Evolutionary conservation across 768 basidiomycete species (phyloP).

Genomic region (Symmetrospora coprosmae): DNA sequence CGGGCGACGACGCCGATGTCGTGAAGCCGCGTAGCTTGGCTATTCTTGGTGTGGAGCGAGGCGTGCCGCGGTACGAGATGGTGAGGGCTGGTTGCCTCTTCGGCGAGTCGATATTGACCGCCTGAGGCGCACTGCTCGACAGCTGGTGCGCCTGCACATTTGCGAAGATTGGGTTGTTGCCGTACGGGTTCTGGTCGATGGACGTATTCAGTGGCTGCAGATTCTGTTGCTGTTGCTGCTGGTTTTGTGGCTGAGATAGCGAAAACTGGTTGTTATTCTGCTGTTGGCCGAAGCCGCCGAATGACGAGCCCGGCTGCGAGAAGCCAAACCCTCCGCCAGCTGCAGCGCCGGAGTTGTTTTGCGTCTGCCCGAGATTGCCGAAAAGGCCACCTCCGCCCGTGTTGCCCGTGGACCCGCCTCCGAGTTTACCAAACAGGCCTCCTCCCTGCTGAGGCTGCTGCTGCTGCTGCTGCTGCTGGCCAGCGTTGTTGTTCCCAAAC

Average conservation of each 20-base stretch:
- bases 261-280: neutral
- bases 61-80: constrained; percentile 28
- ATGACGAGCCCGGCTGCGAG: neutral
- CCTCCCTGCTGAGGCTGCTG: constrained; percentile 26
- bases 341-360: neutral
- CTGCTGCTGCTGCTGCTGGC: constrained; percentile 24
- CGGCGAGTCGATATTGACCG: constrained; percentile 18
- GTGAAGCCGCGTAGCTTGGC: constrained; percentile 30
- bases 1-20: constrained; percentile 3
- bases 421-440: neutral
- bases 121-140: neutral
- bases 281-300: neutral
- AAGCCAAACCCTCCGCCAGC: neutral
- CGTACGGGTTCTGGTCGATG: constrained; percentile 54
- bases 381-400: constrained; percentile 24
- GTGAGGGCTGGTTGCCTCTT: constrained; percentile 32
- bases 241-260: constrained; percentile 25
- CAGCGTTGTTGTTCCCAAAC: constrained; percentile 29
- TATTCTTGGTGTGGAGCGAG: constrained; percentile 29
- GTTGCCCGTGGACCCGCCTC: neutral
- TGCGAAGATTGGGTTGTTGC: constrained; percentile 38
- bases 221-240: constrained; percentile 45
- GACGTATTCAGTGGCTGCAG: constrained; percentile 54
- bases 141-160: constrained; percentile 8
- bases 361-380: constrained; percentile 22